Conservation (phyloP, 2,329 filamentous ascomycete genomes). For the Pseudogymnoascus sp. region DNA sequence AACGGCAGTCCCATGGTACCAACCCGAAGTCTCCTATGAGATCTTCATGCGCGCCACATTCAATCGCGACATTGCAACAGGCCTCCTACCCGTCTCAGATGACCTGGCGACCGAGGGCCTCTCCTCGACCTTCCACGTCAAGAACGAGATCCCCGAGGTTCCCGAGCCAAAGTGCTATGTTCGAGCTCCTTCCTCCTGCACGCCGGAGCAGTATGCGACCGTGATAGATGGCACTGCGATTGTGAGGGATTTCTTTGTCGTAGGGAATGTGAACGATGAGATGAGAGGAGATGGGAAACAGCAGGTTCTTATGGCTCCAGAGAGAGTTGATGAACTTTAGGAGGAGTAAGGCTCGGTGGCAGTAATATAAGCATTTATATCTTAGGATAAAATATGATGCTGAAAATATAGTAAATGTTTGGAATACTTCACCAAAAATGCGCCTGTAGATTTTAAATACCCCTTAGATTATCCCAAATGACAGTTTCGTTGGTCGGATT, state of each 20-base stretch:
- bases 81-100: conserved; percentile 27
- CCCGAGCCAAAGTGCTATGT: conserved; percentile 38
- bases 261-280: conserved; percentile 17
- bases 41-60: conserved; percentile 43
- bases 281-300: background rate
- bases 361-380: background rate
- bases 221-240: conserved; percentile 37
- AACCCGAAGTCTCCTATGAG: conserved; percentile 40
- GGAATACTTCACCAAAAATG: background rate
- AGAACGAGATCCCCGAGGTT: conserved; percentile 30
- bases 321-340: background rate
- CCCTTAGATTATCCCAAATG: background rate
- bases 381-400: background rate
- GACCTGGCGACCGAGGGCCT: conserved; percentile 32
- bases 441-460: background rate
- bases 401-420: background rate
- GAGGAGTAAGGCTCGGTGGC: background rate
- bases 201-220: conserved; percentile 32
- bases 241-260: conserved; percentile 37
- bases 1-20: conserved; percentile 35
- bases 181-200: conserved; percentile 32
- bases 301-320: background rate
- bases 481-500: background rate
- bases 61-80: conserved; percentile 44
- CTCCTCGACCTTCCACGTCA: conserved; percentile 34